Percentiles rank a stretch among this genome's conserved stretches.
Conservation (phyloP, 1,284 basidiomycete genomes). For the Puccinia hordei region DNA sequence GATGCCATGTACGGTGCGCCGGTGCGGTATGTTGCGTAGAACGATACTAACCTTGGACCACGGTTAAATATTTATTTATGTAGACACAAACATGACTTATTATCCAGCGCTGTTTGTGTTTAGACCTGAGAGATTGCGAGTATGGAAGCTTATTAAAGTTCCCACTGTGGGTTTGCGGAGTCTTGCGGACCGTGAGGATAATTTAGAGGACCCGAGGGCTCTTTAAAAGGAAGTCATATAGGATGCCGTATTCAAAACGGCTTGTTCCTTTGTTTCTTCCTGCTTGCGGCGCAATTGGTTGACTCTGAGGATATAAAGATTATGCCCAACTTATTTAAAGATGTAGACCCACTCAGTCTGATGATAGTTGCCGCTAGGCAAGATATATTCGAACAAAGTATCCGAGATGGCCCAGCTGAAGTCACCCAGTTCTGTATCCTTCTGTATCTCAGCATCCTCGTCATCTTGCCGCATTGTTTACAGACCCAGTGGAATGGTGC, state of each 20-base stretch:
- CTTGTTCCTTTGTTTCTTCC: neutral
- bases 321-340: slow-evolving; percentile 13
- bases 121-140: slow-evolving; percentile 2
- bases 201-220: slow-evolving; percentile 7
- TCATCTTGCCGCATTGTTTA: too few relatives aligned
- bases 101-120: slow-evolving; percentile 3
- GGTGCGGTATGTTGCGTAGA: neutral
- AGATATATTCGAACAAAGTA: neutral
- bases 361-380: slow-evolving; percentile 5
- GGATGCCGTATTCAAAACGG: slow-evolving; percentile 17
- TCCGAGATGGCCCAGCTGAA: neutral
- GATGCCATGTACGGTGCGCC: neutral
- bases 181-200: slow-evolving; percentile 12
- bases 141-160: slow-evolving; percentile 26
- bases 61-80: too few relatives aligned
- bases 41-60: neutral
- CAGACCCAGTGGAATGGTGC: too few relatives aligned
- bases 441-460: too few relatives aligned
- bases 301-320: slow-evolving; percentile 5
- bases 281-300: neutral
- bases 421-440: too few relatives aligned
- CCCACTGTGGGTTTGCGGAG: neutral
- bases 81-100: slow-evolving; percentile 5
- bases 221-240: slow-evolving; percentile 29
- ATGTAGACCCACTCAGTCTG: neutral